Percentiles rank a stretch among this genome's conserved stretches.
Conservation (phyloP, 768 basidiomycete genomes). For the Hypholoma sublateritium region DNA sequence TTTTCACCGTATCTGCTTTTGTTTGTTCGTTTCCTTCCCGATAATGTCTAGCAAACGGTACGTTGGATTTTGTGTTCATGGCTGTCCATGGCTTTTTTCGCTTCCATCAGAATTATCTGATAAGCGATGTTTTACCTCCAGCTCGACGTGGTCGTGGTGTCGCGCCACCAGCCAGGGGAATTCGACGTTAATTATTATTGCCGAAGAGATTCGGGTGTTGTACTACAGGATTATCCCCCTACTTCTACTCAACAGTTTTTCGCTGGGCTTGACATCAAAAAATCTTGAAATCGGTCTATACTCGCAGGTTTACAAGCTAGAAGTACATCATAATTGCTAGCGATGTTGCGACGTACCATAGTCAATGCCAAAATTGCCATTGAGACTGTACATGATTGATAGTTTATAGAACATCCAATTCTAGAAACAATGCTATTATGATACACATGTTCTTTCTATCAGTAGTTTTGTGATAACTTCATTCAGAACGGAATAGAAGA, state of each 20-base stretch:
- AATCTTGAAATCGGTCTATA: too few relatives aligned
- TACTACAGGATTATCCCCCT: too few relatives aligned
- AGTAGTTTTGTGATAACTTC: not conserved
- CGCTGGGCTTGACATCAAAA: too few relatives aligned
- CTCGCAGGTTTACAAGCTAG: too few relatives aligned
- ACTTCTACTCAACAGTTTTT: too few relatives aligned
- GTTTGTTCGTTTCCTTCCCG: constrained; percentile 7
- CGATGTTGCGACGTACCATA: too few relatives aligned
- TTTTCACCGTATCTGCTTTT: not conserved
- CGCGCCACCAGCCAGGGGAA: constrained; percentile 69
- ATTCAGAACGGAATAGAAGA: constrained; percentile 8
- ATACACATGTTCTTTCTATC: too few relatives aligned
- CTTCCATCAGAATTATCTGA: constrained; percentile 12
- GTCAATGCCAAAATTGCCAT: too few relatives aligned
- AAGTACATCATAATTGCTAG: too few relatives aligned
- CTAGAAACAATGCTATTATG: too few relatives aligned
- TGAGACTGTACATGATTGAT: too few relatives aligned
- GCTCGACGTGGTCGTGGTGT: constrained; percentile 89
- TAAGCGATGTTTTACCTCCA: constrained; percentile 26
- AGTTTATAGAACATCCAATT: too few relatives aligned
- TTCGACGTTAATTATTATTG: constrained; percentile 62
- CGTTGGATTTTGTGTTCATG: constrained; percentile 16
- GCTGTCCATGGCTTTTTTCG: not conserved
- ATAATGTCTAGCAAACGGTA: constrained; percentile 68
- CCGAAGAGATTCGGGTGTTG: not conserved